These are phyloP conservation scores for Nothophaeocryptopus gaeumannii DNA, from an alignment of 2,329 filamentous ascomycete genomes.

Conservation along the genomic window DNA sequence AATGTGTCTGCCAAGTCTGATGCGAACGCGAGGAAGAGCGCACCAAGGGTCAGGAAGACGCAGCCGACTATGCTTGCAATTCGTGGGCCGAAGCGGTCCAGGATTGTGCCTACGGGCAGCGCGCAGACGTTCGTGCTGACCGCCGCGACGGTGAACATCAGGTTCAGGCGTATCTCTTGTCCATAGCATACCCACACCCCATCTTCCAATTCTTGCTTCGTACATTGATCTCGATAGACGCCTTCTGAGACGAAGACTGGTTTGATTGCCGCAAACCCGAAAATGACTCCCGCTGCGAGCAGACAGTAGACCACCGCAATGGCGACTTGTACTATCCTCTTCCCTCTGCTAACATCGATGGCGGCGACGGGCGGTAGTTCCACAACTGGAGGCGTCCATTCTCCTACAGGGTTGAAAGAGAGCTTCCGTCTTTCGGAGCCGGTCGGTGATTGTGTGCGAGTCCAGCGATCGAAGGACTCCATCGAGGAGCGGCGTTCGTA, in stretches of 20 bases:
- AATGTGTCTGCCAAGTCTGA: constrained; percentile 55
- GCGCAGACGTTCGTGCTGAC: constrained; percentile 86
- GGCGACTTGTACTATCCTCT: constrained; percentile 63
- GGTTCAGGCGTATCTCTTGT: constrained; percentile 65
- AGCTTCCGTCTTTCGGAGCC: constrained; percentile 46
- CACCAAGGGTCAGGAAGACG: constrained; percentile 65
- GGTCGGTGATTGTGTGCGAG: constrained; percentile 30
- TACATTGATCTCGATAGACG: constrained; percentile 67
- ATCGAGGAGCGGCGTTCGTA: constrained; percentile 29
- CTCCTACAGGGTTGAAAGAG: constrained; percentile 49
- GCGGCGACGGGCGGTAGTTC: constrained; percentile 44
- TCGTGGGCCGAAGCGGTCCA: constrained; percentile 78
- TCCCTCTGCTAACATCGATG: constrained; percentile 55
- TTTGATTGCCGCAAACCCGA: constrained; percentile 82
- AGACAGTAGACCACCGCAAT: constrained; percentile 70
- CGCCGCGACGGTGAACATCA: constrained; percentile 90
- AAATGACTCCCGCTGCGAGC: constrained; percentile 74
- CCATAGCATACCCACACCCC: constrained; percentile 55
- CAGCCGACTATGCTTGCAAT: constrained; percentile 71
- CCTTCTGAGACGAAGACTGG: constrained; percentile 72
- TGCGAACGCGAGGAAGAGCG: constrained; percentile 69
- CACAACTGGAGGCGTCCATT: constrained; percentile 41
- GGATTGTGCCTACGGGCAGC: constrained; percentile 77
- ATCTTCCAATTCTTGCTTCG: constrained; percentile 49
- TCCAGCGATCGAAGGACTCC: constrained; percentile 27